These are phyloP conservation scores for Kewa caespitosa DNA, from an alignment of 179 eudicot species.

Conservation along the genomic window DNA sequence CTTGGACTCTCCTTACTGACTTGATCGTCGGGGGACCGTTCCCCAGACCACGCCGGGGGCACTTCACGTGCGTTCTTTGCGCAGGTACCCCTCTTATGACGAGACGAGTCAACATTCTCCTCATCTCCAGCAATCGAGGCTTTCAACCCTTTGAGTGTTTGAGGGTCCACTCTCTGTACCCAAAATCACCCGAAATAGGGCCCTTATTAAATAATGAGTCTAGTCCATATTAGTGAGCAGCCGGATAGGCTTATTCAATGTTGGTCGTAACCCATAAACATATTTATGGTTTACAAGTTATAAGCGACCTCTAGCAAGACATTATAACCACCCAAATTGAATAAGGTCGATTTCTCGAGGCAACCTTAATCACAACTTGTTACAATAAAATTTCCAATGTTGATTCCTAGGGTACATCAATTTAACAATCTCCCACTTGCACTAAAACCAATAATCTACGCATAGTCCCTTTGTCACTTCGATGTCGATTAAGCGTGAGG, in stretches of 20 bases:
- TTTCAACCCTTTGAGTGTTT: too few species aligned
- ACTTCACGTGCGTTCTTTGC: too few species aligned
- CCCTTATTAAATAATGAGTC: too few species aligned
- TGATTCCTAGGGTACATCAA: background rate
- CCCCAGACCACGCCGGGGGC: too few species aligned
- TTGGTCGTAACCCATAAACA: background rate
- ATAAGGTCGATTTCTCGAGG: background rate
- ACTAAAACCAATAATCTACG: background rate
- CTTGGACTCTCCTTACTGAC: too few species aligned
- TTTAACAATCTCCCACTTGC: background rate
- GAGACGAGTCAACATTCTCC: too few species aligned
- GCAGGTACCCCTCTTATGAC: too few species aligned
- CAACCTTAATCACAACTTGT: background rate
- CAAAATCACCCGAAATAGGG: too few species aligned
- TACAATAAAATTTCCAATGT: background rate
- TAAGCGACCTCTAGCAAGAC: background rate
- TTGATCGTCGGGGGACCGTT: too few species aligned
- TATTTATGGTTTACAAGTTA: background rate
- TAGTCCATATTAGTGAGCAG: background rate
- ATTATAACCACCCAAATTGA: background rate
- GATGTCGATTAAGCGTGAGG: background rate
- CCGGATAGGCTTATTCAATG: background rate
- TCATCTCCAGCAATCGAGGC: too few species aligned
- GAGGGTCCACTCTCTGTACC: too few species aligned
- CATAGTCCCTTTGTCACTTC: background rate